phyloP scores from a whole-genome alignment of 1,139 yeast species.

The Trichomonascaceae sp. region DNA sequence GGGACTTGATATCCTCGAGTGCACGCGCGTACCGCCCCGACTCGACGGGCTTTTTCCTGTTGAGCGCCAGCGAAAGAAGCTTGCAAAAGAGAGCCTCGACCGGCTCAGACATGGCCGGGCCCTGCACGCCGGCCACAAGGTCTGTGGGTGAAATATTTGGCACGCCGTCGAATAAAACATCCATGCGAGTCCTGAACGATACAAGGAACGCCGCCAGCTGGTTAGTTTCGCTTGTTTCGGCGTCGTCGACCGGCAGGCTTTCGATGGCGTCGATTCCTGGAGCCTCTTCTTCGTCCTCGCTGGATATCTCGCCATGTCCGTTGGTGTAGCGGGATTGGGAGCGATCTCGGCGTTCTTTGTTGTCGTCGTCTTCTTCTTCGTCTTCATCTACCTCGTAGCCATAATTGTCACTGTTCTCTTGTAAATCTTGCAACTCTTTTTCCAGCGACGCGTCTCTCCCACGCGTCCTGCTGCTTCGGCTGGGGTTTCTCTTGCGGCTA shows the following conservation, averaged over 20 bases:
- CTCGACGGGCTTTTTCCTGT: conserved; percentile 29
- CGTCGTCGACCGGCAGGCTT: conserved; percentile 1
- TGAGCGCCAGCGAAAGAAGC: conserved; percentile 24
- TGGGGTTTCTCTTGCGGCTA: no score
- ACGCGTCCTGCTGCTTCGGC: no score
- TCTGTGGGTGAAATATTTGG: conserved; percentile 29
- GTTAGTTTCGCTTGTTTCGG: conserved; percentile 11
- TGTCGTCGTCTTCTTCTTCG: conserved; percentile 2
- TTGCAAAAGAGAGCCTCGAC: conserved; percentile 25
- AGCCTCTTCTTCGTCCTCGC: background rate
- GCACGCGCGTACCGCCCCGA: conserved; percentile 25
- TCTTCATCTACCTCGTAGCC: no score
- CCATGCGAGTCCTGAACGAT: conserved; percentile 23
- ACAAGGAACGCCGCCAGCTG: conserved; percentile 24
- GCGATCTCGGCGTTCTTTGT: no score
- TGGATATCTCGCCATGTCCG: background rate
- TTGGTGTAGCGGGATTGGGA: conserved; percentile 1
- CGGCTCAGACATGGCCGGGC: conserved; percentile 14
- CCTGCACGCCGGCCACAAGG: conserved; percentile 24
- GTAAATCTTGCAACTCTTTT: no score
- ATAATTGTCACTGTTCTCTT: no score
- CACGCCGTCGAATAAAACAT: conserved; percentile 22
- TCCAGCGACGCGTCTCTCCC: no score
- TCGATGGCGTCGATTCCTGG: conserved; percentile 1
- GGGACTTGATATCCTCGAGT: conserved; percentile 22